Evolutionary conservation across 345 rosid species (phyloP).

Genomic region (Trapa incisa): DNA sequence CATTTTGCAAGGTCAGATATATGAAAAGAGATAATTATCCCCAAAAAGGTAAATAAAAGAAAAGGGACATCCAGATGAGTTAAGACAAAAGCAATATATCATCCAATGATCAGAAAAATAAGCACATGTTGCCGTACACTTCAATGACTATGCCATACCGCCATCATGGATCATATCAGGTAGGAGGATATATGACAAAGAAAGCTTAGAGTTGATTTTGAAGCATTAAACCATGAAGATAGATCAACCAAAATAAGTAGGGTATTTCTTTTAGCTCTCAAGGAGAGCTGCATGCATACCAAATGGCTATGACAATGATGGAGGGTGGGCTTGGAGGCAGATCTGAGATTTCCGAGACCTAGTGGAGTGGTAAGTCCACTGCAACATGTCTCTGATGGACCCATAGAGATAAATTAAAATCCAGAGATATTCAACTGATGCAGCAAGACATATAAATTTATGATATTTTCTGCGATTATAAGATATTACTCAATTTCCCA

Average conservation of each 20-base stretch:
- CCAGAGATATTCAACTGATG: background rate
- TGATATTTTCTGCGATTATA: background rate
- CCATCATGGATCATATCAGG: background rate
- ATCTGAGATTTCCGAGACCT: background rate
- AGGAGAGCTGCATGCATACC: background rate
- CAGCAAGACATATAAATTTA: background rate
- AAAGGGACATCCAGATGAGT: background rate
- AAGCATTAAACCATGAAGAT: background rate
- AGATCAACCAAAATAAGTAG: background rate
- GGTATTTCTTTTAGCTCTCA: background rate
- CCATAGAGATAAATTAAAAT: background rate
- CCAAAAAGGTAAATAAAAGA: no score
- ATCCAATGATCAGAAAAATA: background rate
- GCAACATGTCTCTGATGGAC: background rate
- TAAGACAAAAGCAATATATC: background rate
- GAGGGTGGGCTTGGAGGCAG: background rate
- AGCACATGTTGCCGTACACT: background rate
- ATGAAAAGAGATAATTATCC: background rate
- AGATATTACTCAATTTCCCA: background rate
- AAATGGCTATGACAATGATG: background rate
- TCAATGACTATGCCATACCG: background rate
- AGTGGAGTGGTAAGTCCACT: no score
- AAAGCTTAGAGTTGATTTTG: background rate
- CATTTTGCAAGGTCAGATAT: conserved; percentile 1
- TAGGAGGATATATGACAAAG: background rate